Percentiles rank a stretch among this genome's conserved stretches.
phyloP scores from a whole-genome alignment of 2,329 filamentous ascomycete species.

The Cryphonectria japonica region DNA sequence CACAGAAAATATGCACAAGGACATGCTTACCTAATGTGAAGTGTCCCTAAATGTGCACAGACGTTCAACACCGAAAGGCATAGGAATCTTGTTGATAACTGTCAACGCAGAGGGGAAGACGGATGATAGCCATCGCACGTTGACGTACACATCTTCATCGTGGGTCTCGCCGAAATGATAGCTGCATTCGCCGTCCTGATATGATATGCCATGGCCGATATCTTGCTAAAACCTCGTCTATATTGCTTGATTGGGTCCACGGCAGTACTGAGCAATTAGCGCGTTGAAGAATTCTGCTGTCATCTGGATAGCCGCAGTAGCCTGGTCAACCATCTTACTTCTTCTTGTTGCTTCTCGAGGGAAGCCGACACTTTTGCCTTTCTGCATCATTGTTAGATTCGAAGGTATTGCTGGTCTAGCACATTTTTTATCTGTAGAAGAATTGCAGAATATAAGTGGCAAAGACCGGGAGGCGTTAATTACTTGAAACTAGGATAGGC shows the following conservation, averaged over 20 bases:
- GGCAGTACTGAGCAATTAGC: neutral
- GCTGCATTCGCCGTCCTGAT: neutral
- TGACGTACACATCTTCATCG: neutral
- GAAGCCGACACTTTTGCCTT: too few relatives aligned
- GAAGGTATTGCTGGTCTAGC: too few relatives aligned
- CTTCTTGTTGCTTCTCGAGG: too few relatives aligned
- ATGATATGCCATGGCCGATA: neutral
- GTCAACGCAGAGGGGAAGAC: neutral
- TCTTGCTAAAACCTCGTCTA: neutral
- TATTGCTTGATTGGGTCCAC: neutral
- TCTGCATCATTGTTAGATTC: too few relatives aligned
- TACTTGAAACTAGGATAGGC: too few relatives aligned
- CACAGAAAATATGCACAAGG: too few relatives aligned
- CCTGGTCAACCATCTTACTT: too few relatives aligned
- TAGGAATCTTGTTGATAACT: neutral
- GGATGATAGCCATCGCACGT: neutral
- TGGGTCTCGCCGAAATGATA: neutral
- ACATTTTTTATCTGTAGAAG: too few relatives aligned
- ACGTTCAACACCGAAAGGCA: too few relatives aligned
- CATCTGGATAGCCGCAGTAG: neutral
- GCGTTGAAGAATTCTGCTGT: neutral
- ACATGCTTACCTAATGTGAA: too few relatives aligned
- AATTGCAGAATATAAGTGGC: too few relatives aligned
- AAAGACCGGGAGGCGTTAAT: too few relatives aligned
- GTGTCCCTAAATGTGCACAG: neutral